Evolutionary conservation across 148 eudicot species (phyloP), one percentile per base, ranked within the genome.

Genomic region (Cornus florida): DNA sequence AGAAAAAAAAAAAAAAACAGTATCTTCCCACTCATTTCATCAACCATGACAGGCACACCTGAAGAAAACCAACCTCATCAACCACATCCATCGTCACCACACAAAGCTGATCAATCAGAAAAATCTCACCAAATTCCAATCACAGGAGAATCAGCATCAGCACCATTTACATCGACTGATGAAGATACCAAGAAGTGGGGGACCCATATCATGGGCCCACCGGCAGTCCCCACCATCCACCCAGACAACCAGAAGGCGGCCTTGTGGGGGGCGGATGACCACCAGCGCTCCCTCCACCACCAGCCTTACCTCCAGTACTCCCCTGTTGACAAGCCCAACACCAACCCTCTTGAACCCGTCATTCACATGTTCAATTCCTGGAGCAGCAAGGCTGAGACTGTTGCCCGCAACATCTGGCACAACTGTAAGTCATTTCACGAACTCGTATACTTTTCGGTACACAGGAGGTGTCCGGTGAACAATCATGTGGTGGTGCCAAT

Each of bases 201-300:
- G 46, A 92, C 91, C 13, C 94, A 91, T 60, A 70, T 89, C 39
- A 92, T 91, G 91, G 94, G 91, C 23, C 78, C 84, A 7, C 97
- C 94, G 10, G 90, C 92, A 0, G 79, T 81, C 13, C 97, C 97
- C 2, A 81, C 86, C 0, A 84, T 46, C 32, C 91, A 89, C 77
- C 94, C 94, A 1, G 94, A 85, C 82, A 90, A 90, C 74, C 92
- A 92, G 80, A 60, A 80, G 76, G 96, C 92, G 16, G 93, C 95
- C 53, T 64, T 43, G 11, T 92, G 95, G 95, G 85, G 74, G 14
- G 88, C 95, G 4, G 82, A 79, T 23, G 87, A 82, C 66, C 85
- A 85, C 3, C n/a, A n/a, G 60, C 82, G 70, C 60, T 77, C 41
- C 9, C 77, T 69, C 73, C 82, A 82, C 39, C 79, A 84, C 22